These are phyloP conservation scores for Beauveria sp. DNA, from an alignment of 2,329 filamentous ascomycete genomes.

Conservation along the genomic window DNA sequence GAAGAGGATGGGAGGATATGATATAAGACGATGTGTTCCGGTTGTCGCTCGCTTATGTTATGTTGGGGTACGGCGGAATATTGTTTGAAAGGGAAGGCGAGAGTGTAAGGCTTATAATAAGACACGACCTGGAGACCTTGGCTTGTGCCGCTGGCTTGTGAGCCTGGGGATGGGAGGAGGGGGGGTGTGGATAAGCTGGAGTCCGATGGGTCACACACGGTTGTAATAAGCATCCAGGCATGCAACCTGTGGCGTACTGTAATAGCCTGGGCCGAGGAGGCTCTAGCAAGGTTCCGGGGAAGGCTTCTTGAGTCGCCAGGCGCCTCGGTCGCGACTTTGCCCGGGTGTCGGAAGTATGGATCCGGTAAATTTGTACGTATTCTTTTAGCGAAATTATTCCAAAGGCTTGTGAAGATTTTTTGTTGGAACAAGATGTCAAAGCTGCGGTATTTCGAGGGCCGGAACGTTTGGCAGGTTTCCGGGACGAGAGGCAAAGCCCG, in stretches of 20 bases:
- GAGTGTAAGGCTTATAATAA: conserved; percentile 10
- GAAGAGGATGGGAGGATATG: neutral
- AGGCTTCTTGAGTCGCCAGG: neutral
- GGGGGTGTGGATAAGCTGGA: conserved; percentile 3
- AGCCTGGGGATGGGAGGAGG: neutral
- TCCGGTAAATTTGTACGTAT: neutral
- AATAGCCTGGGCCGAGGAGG: conserved; percentile 1
- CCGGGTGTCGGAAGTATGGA: conserved; percentile 5
- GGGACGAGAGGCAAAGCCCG: neutral
- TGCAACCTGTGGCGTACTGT: neutral
- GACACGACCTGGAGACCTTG: conserved; percentile 6
- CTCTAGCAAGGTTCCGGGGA: neutral
- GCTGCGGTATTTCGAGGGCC: neutral
- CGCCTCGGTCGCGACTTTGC: conserved; percentile 4
- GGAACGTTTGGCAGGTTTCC: neutral
- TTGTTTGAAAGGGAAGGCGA: neutral
- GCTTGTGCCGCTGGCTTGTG: conserved; percentile 10
- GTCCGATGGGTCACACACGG: neutral
- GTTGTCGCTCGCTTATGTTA: conserved; percentile 7
- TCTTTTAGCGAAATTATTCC: neutral
- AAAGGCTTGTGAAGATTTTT: neutral
- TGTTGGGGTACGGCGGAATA: neutral
- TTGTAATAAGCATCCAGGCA: conserved; percentile 4
- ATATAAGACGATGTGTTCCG: conserved; percentile 2
- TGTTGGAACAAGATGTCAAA: neutral